phyloP scores from a whole-genome alignment of 2,329 filamentous ascomycete genomes.

The Byssochlamys sp. region DNA sequence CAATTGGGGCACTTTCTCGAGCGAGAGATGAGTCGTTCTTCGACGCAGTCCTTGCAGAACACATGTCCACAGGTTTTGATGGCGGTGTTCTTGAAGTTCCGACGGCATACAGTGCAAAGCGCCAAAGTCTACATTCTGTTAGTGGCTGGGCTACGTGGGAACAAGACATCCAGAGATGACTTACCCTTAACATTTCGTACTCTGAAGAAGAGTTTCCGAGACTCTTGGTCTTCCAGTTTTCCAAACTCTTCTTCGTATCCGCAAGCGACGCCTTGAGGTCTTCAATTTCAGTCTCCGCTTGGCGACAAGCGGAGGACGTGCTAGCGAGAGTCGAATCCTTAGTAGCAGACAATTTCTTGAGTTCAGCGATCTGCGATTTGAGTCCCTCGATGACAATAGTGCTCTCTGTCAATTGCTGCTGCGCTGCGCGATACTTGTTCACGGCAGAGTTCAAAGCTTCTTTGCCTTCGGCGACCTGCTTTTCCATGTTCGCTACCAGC shows the following conservation, averaged over 20 bases:
- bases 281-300: slow-evolving; percentile 63
- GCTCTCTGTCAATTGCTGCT: slow-evolving; percentile 61
- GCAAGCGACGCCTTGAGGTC: slow-evolving; percentile 68
- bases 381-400: slow-evolving; percentile 61
- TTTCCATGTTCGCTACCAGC: slow-evolving; percentile 75
- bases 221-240: slow-evolving; percentile 75
- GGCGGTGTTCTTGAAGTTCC: slow-evolving; percentile 85
- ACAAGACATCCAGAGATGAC: slow-evolving; percentile 26
- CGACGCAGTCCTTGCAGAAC: slow-evolving; percentile 84
- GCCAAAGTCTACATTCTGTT: slow-evolving; percentile 52
- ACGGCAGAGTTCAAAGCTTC: slow-evolving; percentile 64
- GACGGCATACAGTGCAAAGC: slow-evolving; percentile 84
- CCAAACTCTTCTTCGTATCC: slow-evolving; percentile 69
- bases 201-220: slow-evolving; percentile 71
- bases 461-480: slow-evolving; percentile 74
- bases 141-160: slow-evolving; percentile 9
- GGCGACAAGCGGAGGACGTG: slow-evolving; percentile 52
- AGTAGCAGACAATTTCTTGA: slow-evolving; percentile 62
- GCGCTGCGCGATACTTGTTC: slow-evolving; percentile 64
- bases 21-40: slow-evolving; percentile 77
- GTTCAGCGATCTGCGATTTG: slow-evolving; percentile 64
- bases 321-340: slow-evolving; percentile 63
- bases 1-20: slow-evolving; percentile 94
- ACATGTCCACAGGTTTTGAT: slow-evolving; percentile 91
- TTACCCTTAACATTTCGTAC: slow-evolving; percentile 75